Conservation (phyloP, 73 alveolate species). For the Loxodes magnus region DNA sequence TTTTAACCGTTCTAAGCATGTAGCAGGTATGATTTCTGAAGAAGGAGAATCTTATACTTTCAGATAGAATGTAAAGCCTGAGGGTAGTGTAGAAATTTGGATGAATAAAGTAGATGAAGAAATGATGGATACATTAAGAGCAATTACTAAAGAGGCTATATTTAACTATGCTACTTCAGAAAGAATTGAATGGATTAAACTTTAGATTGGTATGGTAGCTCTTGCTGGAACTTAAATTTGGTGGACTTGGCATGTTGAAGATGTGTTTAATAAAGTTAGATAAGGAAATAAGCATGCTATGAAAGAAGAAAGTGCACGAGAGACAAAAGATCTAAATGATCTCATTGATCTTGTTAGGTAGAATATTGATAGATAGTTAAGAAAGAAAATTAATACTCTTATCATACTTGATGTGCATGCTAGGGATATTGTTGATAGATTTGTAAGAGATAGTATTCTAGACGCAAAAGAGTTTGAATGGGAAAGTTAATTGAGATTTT, state of each 20-base stretch:
- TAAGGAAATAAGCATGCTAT: slow-evolving; percentile 99
- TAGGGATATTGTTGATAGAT: slow-evolving; percentile 94
- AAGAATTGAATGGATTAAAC: slow-evolving; percentile 87
- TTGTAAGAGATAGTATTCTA: slow-evolving; percentile 71
- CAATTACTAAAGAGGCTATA: slow-evolving; percentile 78
- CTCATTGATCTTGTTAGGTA: slow-evolving; percentile 92
- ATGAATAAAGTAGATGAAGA: slow-evolving; percentile 97
- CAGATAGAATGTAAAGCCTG: slow-evolving; percentile 91
- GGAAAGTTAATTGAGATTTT: slow-evolving; percentile 97
- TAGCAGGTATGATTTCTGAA: slow-evolving; percentile 96
- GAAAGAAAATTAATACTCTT: slow-evolving; percentile 90
- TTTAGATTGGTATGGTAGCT: slow-evolving; percentile 95
- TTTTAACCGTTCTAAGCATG: slow-evolving; percentile 69
- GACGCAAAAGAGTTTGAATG: slow-evolving; percentile 98
- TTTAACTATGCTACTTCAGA: slow-evolving; percentile 93
- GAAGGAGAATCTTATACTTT: slow-evolving; percentile 95
- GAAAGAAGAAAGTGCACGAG: slow-evolving; percentile 75
- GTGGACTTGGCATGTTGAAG: slow-evolving; percentile 99
- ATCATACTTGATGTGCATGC: slow-evolving; percentile 99
- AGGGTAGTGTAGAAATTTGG: slow-evolving; percentile 93
- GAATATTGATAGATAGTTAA: slow-evolving; percentile 68
- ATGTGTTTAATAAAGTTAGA: slow-evolving; percentile 94
- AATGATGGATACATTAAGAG: slow-evolving; percentile 86
- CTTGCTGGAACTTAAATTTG: slow-evolving; percentile 96
- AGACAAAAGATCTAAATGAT: slow-evolving; percentile 78